Base-by-base conservation (phyloP, 257 asterid genomes). In the Primulina huaijiensis region DNA sequence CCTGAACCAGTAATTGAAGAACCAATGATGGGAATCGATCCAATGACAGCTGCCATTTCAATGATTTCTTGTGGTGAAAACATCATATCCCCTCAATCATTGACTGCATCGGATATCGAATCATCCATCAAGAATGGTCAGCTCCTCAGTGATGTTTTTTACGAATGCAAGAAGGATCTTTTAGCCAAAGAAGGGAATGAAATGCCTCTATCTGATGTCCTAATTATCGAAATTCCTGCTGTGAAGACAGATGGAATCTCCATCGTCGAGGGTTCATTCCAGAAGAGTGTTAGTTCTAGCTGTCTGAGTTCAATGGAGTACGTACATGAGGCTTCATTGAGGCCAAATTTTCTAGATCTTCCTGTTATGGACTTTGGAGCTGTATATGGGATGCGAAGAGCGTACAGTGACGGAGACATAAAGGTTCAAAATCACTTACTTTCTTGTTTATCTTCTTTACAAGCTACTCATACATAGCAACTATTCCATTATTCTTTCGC, bases 381-480 rank as follows among this genome's bases (percentile, higher is more conserved):
- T 57, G 92, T 74, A 63, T 80, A 85, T 74, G 90, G 92, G 72
- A 88, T 90, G 91, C 87, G 98, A 57, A 85, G 98, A 77, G 88
- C 98, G 6, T 88, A 72, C 75, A 93, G 98, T 56, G 98, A 93
- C 57, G 98, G 98, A 73, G 98, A 93, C 76, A 85, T 93, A 65
- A 83, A 93, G 98, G 98, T 92, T 50, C 73, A 60, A 69, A 40
- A 76, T 79, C 74, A 72, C 65, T 59, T 52, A 64, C 62, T 75
- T 60, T 67, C 16, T 43, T 74, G 33, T 69, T 23, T 73, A 4
- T 68, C 61, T 1, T 38, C 37, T 68, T 50, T 71, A 72, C 57
- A 64, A 71, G 19, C 9, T 55, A 30, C 46, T 17, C 31, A 37
- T 43, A 23, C 56, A 60, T 53, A 29, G 53, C 64, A n/a, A 17